Base-by-base conservation (phyloP, 495 filamentous ascomycete species). In the Neurospora terricola region DNA sequence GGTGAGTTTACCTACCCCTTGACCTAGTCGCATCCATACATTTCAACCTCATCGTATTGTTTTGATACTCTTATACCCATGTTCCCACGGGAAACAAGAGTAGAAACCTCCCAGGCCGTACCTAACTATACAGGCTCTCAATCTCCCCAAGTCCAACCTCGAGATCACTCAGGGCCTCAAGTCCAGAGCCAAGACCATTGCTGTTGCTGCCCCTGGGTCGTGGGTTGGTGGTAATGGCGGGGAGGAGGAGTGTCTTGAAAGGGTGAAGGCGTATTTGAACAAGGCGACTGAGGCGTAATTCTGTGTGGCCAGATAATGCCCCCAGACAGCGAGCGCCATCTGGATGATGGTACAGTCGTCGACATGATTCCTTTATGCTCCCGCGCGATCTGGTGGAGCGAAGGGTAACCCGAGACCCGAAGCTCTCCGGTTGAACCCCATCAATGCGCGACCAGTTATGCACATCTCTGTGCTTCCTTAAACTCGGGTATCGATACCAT, bases 81-180 rank as follows among this genome's bases (percentile, higher is more conserved):
- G 34, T 34, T 34, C 34, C 34, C 34, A 34, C 34, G 34, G 34
- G 4, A 34, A 34, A 34, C 34, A 34, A 34, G 34, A 34, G 34
- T 34, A 34, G 34, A 34, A 30, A 34, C 34, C 34, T 34, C 34
- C 34, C 34, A 34, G 34, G 34, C 34, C 34, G 34, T 36, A 11
- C 69, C 38, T 74, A 8, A 43, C 71, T 72, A 34, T 54, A 9
- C 69, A 78, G 76, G 72, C 73, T 69, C 82, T 92, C 48, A 81
- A 86, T 21, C 84, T 90, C 18, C 86, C 90, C 39, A 92, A 91
- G 75, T 90, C 89, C 30, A 85, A 87, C 69, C 80, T 93, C 14
- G 84, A 86, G 42, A 87, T 93, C 40, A 87, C 86, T 45, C 89
- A 88, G 23, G 91, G 91, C 4, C 78, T 84, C 70, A 92, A 90